phyloP scores from a whole-genome alignment of 2,329 filamentous ascomycete genomes.

The Nothomitra cinnamomea region DNA sequence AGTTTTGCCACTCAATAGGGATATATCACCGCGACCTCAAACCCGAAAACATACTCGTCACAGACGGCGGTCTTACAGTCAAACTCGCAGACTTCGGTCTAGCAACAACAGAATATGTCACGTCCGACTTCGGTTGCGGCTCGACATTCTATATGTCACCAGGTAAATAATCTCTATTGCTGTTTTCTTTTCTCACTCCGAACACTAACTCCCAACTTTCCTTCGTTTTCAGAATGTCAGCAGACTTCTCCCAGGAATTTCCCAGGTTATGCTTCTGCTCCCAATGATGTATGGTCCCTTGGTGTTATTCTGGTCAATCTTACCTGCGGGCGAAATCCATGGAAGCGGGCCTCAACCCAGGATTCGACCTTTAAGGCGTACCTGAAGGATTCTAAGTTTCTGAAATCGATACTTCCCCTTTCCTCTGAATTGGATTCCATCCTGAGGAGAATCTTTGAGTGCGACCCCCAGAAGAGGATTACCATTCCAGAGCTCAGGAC shows the following conservation, averaged over 20 bases:
- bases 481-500: conserved; percentile 62
- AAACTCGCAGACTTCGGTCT: conserved; percentile 97
- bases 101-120: conserved; percentile 66
- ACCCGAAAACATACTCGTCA: conserved; percentile 93
- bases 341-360: conserved; percentile 88
- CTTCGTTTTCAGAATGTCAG: conserved; percentile 58
- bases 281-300: conserved; percentile 97
- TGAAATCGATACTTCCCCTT: conserved; percentile 82
- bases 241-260: conserved; percentile 52
- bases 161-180: conserved; percentile 43
- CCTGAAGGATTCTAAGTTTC: conserved; percentile 66
- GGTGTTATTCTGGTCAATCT: conserved; percentile 96
- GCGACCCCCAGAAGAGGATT: conserved; percentile 68
- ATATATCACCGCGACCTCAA: conserved; percentile 97
- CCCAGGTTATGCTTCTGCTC: conserved; percentile 73
- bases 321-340: conserved; percentile 93
- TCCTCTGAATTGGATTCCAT: conserved; percentile 82
- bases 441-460: conserved; percentile 71
- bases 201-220: conserved; percentile 3
- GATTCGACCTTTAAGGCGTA: conserved; percentile 92
- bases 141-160: conserved; percentile 99
- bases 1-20: conserved; percentile 80
- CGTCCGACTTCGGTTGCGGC: conserved; percentile 91
- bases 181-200: conserved; percentile 8
- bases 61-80: conserved; percentile 72